phyloP scores from a whole-genome alignment of 768 basidiomycete genomes.

The Rossbeevera mucosa region DNA sequence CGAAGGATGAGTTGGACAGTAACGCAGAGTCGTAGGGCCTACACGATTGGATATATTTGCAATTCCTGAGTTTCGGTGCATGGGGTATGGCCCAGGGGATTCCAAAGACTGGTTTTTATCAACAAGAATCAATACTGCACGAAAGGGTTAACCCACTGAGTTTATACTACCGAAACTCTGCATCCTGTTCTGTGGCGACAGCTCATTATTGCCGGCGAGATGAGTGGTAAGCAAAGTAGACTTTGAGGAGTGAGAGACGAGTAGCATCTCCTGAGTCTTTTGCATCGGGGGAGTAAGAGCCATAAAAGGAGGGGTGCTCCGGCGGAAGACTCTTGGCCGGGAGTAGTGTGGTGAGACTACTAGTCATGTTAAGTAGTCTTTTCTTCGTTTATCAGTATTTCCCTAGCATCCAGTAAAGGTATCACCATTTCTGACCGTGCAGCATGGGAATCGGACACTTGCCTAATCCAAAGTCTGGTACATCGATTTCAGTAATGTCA shows the following conservation, averaged over 20 bases:
- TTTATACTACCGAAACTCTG: slow-evolving; percentile 23
- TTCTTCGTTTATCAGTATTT: slow-evolving; percentile 1
- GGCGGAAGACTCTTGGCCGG: too few relatives aligned
- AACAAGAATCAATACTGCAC: background rate
- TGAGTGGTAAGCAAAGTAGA: slow-evolving; percentile 11
- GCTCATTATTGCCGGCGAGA: slow-evolving; percentile 1
- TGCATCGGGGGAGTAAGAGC: slow-evolving; percentile 12
- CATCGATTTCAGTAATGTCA: too few relatives aligned
- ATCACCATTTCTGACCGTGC: slow-evolving; percentile 4
- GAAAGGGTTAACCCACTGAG: slow-evolving; percentile 14
- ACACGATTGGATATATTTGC: slow-evolving; percentile 44
- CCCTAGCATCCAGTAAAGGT: background rate
- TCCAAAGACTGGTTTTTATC: slow-evolving; percentile 19
- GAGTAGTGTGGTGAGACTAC: too few relatives aligned
- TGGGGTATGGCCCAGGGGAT: slow-evolving; percentile 41
- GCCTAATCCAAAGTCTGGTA: background rate
- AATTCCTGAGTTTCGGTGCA: slow-evolving; percentile 34
- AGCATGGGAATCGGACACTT: background rate
- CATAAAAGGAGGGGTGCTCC: too few relatives aligned
- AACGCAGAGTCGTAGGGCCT: background rate
- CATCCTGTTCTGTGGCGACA: slow-evolving; percentile 20
- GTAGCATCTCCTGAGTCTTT: slow-evolving; percentile 1
- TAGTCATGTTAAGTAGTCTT: too few relatives aligned
- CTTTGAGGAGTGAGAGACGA: slow-evolving; percentile 4
- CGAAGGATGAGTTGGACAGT: background rate